Percentiles rank a stretch among this genome's conserved stretches.
Conservation (phyloP, 2,329 filamentous ascomycete genomes). For the Clathrospora elynae region DNA sequence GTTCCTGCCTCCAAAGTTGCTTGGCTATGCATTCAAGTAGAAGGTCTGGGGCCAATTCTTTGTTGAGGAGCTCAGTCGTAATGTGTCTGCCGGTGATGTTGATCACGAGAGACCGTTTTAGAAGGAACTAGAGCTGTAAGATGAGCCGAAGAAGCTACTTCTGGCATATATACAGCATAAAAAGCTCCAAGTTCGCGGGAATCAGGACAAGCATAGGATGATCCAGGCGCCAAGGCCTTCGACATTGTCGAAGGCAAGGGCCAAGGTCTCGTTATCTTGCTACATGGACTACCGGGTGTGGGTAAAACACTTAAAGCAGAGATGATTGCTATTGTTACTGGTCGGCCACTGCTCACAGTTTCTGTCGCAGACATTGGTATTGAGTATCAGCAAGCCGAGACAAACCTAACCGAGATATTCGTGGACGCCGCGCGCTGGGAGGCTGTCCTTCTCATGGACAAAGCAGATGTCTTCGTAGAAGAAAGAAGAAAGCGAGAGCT, state of each 20-base stretch:
- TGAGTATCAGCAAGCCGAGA: slow-evolving; percentile 13
- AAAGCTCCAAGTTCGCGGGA: neutral
- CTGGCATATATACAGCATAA: neutral
- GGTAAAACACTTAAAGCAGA: slow-evolving; percentile 22
- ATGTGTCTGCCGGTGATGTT: neutral
- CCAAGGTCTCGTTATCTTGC: slow-evolving; percentile 22
- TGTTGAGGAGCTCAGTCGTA: neutral
- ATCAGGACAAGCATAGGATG: neutral
- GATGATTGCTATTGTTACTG: neutral
- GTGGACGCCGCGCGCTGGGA: slow-evolving; percentile 48
- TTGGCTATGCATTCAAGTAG: slow-evolving; percentile 1
- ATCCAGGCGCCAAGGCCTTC: neutral
- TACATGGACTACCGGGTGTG: slow-evolving; percentile 24
- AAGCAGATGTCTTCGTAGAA: slow-evolving; percentile 60
- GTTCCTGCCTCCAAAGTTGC: neutral
- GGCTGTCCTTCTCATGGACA: slow-evolving; percentile 53
- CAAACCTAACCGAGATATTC: neutral
- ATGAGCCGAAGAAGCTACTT: neutral
- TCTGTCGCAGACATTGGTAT: slow-evolving; percentile 11
- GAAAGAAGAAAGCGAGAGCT: slow-evolving; percentile 41
- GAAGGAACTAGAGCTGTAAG: neutral
- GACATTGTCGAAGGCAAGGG: slow-evolving; percentile 36
- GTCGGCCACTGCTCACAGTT: slow-evolving; percentile 3
- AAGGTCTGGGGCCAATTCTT: neutral
- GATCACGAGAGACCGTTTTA: neutral